Percentiles rank a stretch among this genome's conserved stretches.
phyloP scores from a whole-genome alignment of 352 stramenopile genomes.

The Pythium monospermum region DNA sequence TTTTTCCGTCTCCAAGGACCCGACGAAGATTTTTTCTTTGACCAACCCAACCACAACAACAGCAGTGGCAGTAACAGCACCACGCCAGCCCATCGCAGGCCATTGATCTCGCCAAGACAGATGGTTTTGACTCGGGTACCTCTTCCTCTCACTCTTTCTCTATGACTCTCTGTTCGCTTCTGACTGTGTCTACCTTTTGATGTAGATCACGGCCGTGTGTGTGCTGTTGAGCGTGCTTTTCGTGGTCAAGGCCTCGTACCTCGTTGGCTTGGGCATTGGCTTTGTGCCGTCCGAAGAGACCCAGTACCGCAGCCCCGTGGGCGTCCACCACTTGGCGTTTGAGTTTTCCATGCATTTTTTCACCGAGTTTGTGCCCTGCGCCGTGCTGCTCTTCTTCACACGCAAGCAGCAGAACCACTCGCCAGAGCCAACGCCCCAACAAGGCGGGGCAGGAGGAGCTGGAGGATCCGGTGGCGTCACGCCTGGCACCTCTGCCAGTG shows the following conservation, averaged over 20 bases:
- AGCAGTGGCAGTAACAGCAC: no score
- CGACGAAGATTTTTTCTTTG: slow-evolving; percentile 81
- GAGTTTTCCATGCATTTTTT: slow-evolving; percentile 69
- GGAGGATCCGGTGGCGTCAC: slow-evolving; percentile 22
- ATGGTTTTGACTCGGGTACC: slow-evolving; percentile 59
- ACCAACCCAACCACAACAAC: slow-evolving; percentile 36
- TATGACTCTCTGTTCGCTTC: not conserved
- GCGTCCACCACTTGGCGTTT: slow-evolving; percentile 63
- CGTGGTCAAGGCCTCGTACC: slow-evolving; percentile 54
- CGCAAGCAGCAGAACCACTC: slow-evolving; percentile 34
- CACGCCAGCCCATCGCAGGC: slow-evolving; percentile 13
- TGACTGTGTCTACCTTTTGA: not conserved
- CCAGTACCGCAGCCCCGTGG: slow-evolving; percentile 53
- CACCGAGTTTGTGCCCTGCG: slow-evolving; percentile 69
- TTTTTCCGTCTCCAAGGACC: slow-evolving; percentile 73
- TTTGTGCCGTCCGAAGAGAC: slow-evolving; percentile 56
- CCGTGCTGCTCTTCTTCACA: slow-evolving; percentile 64
- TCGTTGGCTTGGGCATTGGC: slow-evolving; percentile 63
- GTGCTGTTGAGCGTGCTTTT: slow-evolving; percentile 71
- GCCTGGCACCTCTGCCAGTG: slow-evolving; percentile 34
- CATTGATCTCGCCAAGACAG: slow-evolving; percentile 61
- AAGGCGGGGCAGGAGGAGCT: not conserved
- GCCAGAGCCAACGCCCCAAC: no score
- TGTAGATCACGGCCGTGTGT: slow-evolving; percentile 71
- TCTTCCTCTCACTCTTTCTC: not conserved